phyloP scores from a whole-genome alignment of 495 filamentous ascomycete species.

The Penicillium pancosmium region DNA sequence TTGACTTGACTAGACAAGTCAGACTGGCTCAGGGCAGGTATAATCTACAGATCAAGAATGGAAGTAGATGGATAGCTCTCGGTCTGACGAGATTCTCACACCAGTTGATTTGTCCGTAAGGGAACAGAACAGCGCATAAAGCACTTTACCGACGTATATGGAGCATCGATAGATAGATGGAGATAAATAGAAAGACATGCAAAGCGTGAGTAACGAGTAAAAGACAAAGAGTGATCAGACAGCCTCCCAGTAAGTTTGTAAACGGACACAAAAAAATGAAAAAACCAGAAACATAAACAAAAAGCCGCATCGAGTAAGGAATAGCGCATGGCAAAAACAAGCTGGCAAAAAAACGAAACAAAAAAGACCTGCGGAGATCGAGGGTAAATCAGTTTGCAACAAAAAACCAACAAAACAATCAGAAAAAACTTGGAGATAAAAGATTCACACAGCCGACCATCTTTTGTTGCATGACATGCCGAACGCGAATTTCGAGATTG shows the following conservation, averaged over 20 bases:
- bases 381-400: neutral
- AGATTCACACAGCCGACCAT: conserved; percentile 35
- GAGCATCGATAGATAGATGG: neutral
- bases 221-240: conserved; percentile 46
- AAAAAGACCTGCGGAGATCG: neutral
- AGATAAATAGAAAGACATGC: neutral
- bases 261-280: conserved; percentile 11
- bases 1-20: too few species aligned
- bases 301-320: conserved; percentile 5
- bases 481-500: conserved; percentile 25
- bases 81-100: too few species aligned
- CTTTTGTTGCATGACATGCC: conserved; percentile 26
- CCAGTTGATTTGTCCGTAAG: too few species aligned
- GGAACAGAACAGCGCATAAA: too few species aligned
- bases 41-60: too few species aligned
- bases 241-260: conserved; percentile 40
- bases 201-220: conserved; percentile 5
- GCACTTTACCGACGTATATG: neutral
- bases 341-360: conserved; percentile 9
- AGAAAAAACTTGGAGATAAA: conserved; percentile 18
- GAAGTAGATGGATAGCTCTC: too few species aligned
- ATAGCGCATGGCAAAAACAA: conserved; percentile 2
- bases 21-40: too few species aligned
- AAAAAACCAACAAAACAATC: conserved; percentile 5
- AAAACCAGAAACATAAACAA: conserved; percentile 20